phyloP scores from a whole-genome alignment of 768 basidiomycete genomes.

The Suillus occidentalis region DNA sequence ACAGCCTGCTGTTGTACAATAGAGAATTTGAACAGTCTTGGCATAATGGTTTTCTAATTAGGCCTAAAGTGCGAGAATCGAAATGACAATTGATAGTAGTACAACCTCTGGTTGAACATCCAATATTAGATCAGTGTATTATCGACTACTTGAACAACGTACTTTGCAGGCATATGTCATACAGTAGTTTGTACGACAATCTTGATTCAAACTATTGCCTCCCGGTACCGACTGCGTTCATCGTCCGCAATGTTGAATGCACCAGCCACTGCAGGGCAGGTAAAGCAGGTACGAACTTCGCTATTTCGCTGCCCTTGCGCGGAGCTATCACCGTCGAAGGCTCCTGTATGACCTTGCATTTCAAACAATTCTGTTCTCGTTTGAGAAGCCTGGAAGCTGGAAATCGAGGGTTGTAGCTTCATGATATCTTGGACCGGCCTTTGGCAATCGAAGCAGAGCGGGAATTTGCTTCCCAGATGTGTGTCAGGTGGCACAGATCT shows the following conservation, averaged over 20 bases:
- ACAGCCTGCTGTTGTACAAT: not conserved
- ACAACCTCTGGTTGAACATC: not conserved
- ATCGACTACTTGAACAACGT: not conserved
- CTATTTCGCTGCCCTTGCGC: not conserved
- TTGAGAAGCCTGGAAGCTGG: not conserved
- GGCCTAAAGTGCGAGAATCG: not conserved
- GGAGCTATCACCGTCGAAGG: not conserved
- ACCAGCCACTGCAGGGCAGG: not conserved
- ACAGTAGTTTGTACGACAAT: not conserved
- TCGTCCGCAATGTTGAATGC: not conserved
- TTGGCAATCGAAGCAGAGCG: not conserved
- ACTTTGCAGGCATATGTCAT: not conserved
- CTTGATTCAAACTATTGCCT: not conserved
- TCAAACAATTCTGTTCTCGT: not conserved
- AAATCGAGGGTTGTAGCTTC: not conserved
- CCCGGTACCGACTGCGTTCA: not conserved
- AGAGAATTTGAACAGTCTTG: not conserved
- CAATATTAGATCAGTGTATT: not conserved
- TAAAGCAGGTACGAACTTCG: not conserved
- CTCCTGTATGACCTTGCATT: not conserved
- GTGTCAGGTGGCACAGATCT: not conserved
- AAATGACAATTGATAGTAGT: not conserved
- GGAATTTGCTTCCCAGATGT: not conserved
- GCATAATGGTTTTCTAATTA: not conserved
- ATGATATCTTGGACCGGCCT: not conserved